Evolutionary conservation across 2,329 filamentous ascomycete species (phyloP), one percentile per base, ranked within the genome.

Genomic region (Pseudogymnoascus pannorum): DNA sequence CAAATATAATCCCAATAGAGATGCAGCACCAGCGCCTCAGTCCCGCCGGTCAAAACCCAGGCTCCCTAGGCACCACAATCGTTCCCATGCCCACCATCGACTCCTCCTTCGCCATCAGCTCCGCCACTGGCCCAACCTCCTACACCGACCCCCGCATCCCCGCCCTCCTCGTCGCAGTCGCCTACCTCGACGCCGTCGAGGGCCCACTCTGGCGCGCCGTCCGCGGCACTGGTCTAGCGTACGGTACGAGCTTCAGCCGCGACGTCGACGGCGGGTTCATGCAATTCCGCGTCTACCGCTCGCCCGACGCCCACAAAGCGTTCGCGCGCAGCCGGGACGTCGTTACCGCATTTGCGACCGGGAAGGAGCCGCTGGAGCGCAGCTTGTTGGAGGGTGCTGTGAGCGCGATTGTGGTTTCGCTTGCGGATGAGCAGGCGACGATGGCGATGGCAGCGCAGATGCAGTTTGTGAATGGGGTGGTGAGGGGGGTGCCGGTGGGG

Each of bases 191-290:
- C 71, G 87, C 92, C 0, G 89, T 95, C 16, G 94, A 99, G 74
- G 94, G 94, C 0, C 94, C 94, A 0, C 84, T 99, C 31, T 97
- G 94, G 93, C 88, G 88, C 65, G 91, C 91, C 0, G 89, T 97
- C 57, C 91, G 94, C 54, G 94, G 94, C 61, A 94, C 91, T 44
- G 94, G 94, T 48, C 86, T 97, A 59, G 94, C 94, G 0, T 99
- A 99, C 71, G 92, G 92, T 60, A 87, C 89, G 0, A 85, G 83
- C 68, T 96, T 97, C 71, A 81, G 81, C 48, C 87, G 89, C 51
- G 88, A 91, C 70, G 77, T 90, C 26, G 91, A 94, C 69, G 86
- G 85, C 1, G 94, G 93, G 2, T 84, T 89, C 58, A 77, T 97
- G 59, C 87, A 90, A 64, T 95, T 95, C 76, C 85, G 86, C 60